Evolutionary conservation across 495 filamentous ascomycete genomes (phyloP).

Genomic region (Zalerion maritima): DNA sequence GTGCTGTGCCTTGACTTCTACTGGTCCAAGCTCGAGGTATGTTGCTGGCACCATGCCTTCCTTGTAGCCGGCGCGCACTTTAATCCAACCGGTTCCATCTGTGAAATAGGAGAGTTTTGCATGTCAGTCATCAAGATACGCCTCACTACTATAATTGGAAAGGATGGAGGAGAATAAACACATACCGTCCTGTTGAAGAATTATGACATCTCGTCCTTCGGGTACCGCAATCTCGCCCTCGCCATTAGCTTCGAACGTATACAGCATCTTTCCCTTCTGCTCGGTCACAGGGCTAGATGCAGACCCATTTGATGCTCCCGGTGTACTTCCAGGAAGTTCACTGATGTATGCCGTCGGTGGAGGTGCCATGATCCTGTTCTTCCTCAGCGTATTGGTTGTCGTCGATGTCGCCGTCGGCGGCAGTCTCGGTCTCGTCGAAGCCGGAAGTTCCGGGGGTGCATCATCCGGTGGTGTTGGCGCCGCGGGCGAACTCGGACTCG

Average conservation of each 20-base stretch:
- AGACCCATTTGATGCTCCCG: conserved; percentile 18
- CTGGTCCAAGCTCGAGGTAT: conserved; percentile 40
- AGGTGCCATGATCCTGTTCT: conserved; percentile 67
- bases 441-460: conserved; percentile 22
- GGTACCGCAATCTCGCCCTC: conserved; percentile 68
- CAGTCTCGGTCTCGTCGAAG: conserved; percentile 12
- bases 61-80: conserved; percentile 49
- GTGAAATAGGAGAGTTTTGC: conserved; percentile 3
- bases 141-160: neutral
- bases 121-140: conserved; percentile 5
- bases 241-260: conserved; percentile 62
- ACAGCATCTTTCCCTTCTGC: conserved; percentile 76
- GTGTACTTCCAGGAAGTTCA: conserved; percentile 38
- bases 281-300: conserved; percentile 28
- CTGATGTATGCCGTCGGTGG: conserved; percentile 69
- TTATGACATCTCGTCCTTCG: conserved; percentile 58
- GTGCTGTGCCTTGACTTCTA: conserved; percentile 38
- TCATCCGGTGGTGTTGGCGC: conserved; percentile 22
- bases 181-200: conserved; percentile 85
- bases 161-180: conserved; percentile 4
- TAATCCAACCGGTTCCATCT: conserved; percentile 90
- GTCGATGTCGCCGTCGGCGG: conserved; percentile 13
- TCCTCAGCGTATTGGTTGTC: conserved; percentile 25
- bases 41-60: conserved; percentile 78
- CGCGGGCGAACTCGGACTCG: conserved; percentile 30